Evolutionary conservation across 768 basidiomycete species (phyloP).

Genomic region (Auriscalpium microsporum): DNA sequence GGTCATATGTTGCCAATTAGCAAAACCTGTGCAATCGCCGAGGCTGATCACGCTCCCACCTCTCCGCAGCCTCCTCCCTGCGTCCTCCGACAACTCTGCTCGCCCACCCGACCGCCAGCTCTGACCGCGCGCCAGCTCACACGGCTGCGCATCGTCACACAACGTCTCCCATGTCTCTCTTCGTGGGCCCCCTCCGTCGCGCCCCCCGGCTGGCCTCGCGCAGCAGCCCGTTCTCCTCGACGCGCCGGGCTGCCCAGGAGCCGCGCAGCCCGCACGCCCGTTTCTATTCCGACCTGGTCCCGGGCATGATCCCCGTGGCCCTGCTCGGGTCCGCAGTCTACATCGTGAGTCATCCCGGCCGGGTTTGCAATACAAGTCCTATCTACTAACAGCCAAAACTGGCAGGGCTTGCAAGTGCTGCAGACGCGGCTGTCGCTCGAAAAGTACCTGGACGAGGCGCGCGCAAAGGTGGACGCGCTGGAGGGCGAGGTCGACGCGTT

Average conservation of each 20-base stretch:
- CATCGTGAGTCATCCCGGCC: constrained; percentile 35
- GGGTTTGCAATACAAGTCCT: not conserved
- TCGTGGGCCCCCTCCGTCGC: not conserved
- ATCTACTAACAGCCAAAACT: constrained; percentile 1
- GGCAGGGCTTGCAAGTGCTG: constrained; percentile 56
- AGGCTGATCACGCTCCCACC: too few relatives aligned
- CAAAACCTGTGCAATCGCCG: too few relatives aligned
- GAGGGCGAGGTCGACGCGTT: constrained; percentile 48
- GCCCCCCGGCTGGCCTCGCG: not conserved
- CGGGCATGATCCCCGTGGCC: constrained; percentile 72
- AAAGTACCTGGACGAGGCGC: constrained; percentile 59
- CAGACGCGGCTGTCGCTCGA: constrained; percentile 62
- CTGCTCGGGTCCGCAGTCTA: constrained; percentile 75
- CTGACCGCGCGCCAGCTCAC: too few relatives aligned
- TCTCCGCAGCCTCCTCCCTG: too few relatives aligned
- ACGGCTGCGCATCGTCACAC: too few relatives aligned
- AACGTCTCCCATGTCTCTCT: too few relatives aligned
- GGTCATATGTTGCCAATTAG: too few relatives aligned
- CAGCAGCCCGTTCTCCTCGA: not conserved
- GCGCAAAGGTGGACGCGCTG: constrained; percentile 39
- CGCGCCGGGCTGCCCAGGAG: constrained; percentile 9
- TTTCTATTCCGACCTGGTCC: constrained; percentile 63
- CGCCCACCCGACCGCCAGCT: too few relatives aligned
- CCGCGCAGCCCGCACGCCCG: constrained; percentile 45
- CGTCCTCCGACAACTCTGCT: too few relatives aligned